Conservation (phyloP, 768 basidiomycete species). For the Suillus decipiens region DNA sequence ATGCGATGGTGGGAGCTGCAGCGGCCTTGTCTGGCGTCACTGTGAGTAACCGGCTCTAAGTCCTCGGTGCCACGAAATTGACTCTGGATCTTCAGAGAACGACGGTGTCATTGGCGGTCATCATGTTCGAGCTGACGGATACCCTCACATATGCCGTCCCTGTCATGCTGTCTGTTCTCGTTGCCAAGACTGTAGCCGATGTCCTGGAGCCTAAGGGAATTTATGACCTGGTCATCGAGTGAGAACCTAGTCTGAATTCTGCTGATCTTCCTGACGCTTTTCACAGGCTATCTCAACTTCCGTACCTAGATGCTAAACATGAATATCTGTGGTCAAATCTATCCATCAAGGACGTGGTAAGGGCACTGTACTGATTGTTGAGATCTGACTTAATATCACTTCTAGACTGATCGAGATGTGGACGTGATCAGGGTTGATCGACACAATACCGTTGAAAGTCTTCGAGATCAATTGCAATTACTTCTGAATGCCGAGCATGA, state of each 20-base stretch:
- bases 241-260: conserved; percentile 16
- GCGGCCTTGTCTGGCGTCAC: conserved; percentile 96
- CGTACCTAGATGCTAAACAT: conserved; percentile 89
- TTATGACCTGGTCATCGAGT: conserved; percentile 95
- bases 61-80: conserved; percentile 11
- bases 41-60: conserved; percentile 42
- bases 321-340: conserved; percentile 85
- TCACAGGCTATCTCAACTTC: conserved; percentile 73
- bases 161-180: conserved; percentile 84
- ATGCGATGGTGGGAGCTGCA: conserved; percentile 96
- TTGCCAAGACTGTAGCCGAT: conserved; percentile 43
- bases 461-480: conserved; percentile 68
- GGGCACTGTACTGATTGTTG: conserved; percentile 26
- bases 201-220: conserved; percentile 76
- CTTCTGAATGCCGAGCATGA: conserved; percentile 62
- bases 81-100: conserved; percentile 54
- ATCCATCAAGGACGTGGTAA: conserved; percentile 76
- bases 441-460: conserved; percentile 73
- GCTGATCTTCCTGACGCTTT: conserved; percentile 4
- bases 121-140: conserved; percentile 93
- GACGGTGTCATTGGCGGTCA: conserved; percentile 93
- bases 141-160: conserved; percentile 91
- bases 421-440: conserved; percentile 73
- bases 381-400: neutral
- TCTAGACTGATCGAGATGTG: conserved; percentile 64